Conservation (phyloP, 768 basidiomycete species). For the Hortiboletus flavorubellus region DNA sequence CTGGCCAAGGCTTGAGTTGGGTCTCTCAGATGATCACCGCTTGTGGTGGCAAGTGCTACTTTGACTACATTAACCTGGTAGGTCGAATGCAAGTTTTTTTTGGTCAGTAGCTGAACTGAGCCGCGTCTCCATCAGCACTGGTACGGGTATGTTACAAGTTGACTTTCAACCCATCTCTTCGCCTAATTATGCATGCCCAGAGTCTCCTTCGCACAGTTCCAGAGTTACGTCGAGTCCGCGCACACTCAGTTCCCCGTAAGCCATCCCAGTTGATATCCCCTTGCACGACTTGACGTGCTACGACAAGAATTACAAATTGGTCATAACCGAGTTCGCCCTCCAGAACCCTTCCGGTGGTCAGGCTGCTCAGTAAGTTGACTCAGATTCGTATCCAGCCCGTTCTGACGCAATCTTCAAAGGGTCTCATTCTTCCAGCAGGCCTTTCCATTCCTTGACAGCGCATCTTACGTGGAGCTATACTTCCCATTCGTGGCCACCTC, state of each 20-base stretch:
- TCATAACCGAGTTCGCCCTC: conserved; percentile 35
- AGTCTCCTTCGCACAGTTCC: conserved; percentile 27
- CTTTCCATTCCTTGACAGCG: conserved; percentile 33
- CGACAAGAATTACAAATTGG: conserved; percentile 21
- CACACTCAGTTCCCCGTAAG: conserved; percentile 30
- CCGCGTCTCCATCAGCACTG: conserved; percentile 18
- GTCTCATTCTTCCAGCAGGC: conserved; percentile 33
- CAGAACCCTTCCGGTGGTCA: conserved; percentile 30
- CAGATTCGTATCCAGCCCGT: not conserved
- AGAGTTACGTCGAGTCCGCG: conserved; percentile 25
- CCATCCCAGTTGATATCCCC: no score
- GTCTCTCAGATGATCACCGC: conserved; percentile 33
- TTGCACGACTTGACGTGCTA: conserved; percentile 1
- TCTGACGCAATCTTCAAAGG: conserved; percentile 16
- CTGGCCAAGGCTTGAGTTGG: conserved; percentile 37
- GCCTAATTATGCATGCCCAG: conserved; percentile 16
- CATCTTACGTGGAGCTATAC: conserved; percentile 33
- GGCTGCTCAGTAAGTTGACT: conserved; percentile 25
- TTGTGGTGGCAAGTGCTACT: conserved; percentile 35
- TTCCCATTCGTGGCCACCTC: conserved; percentile 37
- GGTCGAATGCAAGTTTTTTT: not conserved
- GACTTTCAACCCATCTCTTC: not conserved
- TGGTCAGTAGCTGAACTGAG: not conserved
- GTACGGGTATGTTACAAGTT: conserved; percentile 23
- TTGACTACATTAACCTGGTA: conserved; percentile 36